Evolutionary conservation across 202 grass and related monocot species (phyloP).

Genomic region (Saccharum hybrid): DNA sequence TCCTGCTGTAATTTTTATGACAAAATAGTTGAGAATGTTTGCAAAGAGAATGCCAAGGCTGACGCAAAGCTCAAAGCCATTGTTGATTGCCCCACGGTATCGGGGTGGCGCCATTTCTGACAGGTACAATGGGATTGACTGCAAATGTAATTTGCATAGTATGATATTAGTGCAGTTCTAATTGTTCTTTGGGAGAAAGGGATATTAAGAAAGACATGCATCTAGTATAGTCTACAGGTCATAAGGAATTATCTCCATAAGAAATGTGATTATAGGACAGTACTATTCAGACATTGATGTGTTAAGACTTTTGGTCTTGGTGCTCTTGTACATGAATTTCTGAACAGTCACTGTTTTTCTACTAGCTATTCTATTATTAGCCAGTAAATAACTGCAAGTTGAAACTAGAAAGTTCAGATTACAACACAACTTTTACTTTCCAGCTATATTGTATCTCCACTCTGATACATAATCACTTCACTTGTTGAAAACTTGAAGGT

Average conservation of each 20-base stretch:
- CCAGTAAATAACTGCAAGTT: neutral
- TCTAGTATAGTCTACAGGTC: neutral
- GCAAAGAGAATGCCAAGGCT: conserved; percentile 74
- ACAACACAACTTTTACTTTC: neutral
- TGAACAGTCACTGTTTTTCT: conserved; percentile 19
- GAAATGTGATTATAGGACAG: neutral
- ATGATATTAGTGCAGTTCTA: neutral
- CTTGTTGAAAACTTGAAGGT: neutral
- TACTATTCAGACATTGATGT: neutral
- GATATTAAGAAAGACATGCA: conserved; percentile 7
- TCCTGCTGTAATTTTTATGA: conserved; percentile 52
- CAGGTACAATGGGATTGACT: conserved; percentile 88
- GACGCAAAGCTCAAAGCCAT: conserved; percentile 77
- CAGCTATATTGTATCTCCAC: neutral
- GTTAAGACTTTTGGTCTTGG: neutral
- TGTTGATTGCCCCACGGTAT: conserved; percentile 87
- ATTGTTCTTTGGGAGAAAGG: neutral
- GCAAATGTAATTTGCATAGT: conserved; percentile 35
- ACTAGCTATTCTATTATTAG: neutral
- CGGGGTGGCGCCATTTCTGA: conserved; percentile 83
- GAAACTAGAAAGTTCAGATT: neutral
- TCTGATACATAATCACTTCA: too few relatives aligned
- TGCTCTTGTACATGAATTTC: neutral
- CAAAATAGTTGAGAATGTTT: conserved; percentile 84
- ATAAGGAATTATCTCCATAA: neutral